Evolutionary conservation across 371 early-diverging fungal genomes (phyloP), one percentile per base, ranked within the genome.

Genomic region (Rhizopus sp.): DNA sequence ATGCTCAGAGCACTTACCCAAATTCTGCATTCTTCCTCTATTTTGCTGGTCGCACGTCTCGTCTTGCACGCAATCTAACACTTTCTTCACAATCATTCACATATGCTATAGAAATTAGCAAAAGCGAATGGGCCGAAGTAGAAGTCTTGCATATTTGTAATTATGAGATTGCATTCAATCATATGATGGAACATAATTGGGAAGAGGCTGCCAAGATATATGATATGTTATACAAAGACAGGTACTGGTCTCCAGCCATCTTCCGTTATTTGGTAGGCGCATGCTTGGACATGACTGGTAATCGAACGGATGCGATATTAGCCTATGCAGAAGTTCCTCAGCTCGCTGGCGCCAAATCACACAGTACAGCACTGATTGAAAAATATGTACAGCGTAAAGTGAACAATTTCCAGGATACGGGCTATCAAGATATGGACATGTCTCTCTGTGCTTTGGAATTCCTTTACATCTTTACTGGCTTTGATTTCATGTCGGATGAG

Each of bases 21-120:
- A 82, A 85, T 48, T 84, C 84, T 2, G 84, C 84, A 0, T 84
- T 85, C 53, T 87, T 87, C 58, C 62, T 83, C 9, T 85, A 85
- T 50, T 84, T 85, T 64, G 73, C 81, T 3, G 87, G 85, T 3
- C 81, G 85, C 9, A 82, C 81, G 35, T 75, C 75, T 15, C 77
- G 85, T 31, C 64, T 83, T 44, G 80, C 80, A 4, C 69, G 72
- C 15, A 80, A 80, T n/a, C 49, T 80, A 13, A 60, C 68, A 1
- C 56, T 80, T 23, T 80, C 80, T 0, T 75, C 73, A 0, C 80
- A 80, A 53, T 80, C 80, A 0, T 80, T 77, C 41, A 60, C 64
- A 15, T 80, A 80, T 50, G 80, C 73, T 4, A 75, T 73, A 17
- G 80, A 80, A 31, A 80, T 77, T 9, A 80, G 80, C 52, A 74